phyloP scores from a whole-genome alignment of 805 yeast species.

The Ogataea ramenticola region DNA sequence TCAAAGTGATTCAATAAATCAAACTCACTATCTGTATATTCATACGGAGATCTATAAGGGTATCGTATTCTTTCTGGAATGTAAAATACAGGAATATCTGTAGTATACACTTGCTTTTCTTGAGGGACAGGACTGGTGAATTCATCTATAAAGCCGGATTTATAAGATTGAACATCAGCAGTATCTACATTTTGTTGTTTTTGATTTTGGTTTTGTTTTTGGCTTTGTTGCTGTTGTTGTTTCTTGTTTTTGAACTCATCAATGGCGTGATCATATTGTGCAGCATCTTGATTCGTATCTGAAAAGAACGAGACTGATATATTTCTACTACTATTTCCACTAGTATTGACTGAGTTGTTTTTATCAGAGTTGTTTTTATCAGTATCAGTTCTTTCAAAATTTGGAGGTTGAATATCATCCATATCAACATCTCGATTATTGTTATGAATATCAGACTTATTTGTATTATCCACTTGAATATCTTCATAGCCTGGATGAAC shows the following conservation, averaged over 20 bases:
- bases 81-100: slow-evolving; percentile 28
- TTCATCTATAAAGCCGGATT: background rate
- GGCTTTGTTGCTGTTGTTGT: background rate
- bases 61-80: slow-evolving; percentile 22
- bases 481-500: background rate
- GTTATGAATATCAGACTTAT: background rate
- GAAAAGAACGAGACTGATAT: slow-evolving; percentile 21
- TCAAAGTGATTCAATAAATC: slow-evolving; percentile 26
- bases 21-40: slow-evolving; percentile 27
- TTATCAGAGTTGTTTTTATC: background rate
- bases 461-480: background rate
- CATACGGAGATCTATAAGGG: slow-evolving; percentile 26
- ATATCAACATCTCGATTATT: background rate
- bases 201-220: background rate
- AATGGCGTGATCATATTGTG: slow-evolving; percentile 1
- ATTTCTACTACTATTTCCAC: slow-evolving; percentile 6
- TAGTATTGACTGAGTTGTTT: background rate
- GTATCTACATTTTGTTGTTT: no score
- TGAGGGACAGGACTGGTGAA: background rate
- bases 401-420: no score
- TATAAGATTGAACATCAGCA: background rate
- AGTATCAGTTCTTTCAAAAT: background rate
- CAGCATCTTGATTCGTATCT: slow-evolving; percentile 13
- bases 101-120: slow-evolving; percentile 16
- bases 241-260: background rate